These are phyloP conservation scores for Lotus japonicus DNA, from an alignment of 306 rosid species.

Conservation along the genomic window DNA sequence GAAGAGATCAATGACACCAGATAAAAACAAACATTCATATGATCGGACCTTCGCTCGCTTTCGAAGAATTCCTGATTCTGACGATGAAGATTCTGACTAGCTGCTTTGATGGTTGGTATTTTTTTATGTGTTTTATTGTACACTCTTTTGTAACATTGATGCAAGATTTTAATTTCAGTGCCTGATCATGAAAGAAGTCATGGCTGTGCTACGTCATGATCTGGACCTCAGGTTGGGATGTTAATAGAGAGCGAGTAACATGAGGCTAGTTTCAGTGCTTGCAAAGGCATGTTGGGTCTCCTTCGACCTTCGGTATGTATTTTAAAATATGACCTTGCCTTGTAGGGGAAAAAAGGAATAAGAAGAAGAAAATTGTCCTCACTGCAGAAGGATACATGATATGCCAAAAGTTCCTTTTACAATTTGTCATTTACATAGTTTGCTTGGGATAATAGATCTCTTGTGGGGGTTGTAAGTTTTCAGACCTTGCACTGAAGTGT, in stretches of 20 bases:
- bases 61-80: slow-evolving; percentile 54
- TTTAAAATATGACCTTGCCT: not conserved
- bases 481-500: not conserved
- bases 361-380: not conserved
- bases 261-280: not conserved
- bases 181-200: slow-evolving; percentile 11
- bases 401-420: not conserved
- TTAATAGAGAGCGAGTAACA: not conserved
- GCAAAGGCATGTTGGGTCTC: slow-evolving; percentile 1
- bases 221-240: not conserved
- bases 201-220: slow-evolving; percentile 2
- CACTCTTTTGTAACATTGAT: not conserved
- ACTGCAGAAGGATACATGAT: not conserved
- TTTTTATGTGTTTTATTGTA: not conserved
- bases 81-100: slow-evolving; percentile 47
- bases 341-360: no score
- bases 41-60: slow-evolving; percentile 57
- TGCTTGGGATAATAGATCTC: not conserved
- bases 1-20: slow-evolving; percentile 49
- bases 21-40: slow-evolving; percentile 35
- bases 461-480: not conserved
- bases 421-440: not conserved
- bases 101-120: slow-evolving; percentile 15
- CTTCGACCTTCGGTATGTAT: not conserved
- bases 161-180: slow-evolving; percentile 3